Conservation (phyloP, 768 basidiomycete species). For the Cyclocybe cylindracea region DNA sequence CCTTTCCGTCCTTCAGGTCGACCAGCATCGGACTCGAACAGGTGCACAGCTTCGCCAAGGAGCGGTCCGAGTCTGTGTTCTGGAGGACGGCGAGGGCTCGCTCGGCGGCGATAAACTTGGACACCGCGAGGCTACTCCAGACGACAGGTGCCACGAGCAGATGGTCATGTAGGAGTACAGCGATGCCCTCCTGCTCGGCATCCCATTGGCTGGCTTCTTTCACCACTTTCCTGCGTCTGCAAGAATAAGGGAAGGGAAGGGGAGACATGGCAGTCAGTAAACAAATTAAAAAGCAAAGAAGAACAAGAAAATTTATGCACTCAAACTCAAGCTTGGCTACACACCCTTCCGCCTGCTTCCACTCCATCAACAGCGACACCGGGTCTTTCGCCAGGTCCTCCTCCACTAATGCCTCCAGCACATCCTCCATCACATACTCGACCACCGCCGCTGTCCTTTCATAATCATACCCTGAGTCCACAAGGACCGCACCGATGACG, state of each 20-base stretch:
- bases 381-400: slow-evolving; percentile 62
- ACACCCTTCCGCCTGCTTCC: slow-evolving; percentile 58
- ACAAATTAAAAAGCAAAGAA: neutral
- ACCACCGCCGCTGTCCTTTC: slow-evolving; percentile 65
- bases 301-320: slow-evolving; percentile 21
- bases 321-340: slow-evolving; percentile 37
- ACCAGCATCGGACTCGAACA: slow-evolving; percentile 24
- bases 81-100: slow-evolving; percentile 54
- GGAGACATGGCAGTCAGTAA: neutral
- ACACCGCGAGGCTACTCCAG: slow-evolving; percentile 56
- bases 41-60: slow-evolving; percentile 40
- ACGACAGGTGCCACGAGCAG: slow-evolving; percentile 62
- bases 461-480: slow-evolving; percentile 77
- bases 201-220: slow-evolving; percentile 16
- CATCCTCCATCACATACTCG: slow-evolving; percentile 64
- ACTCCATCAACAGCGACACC: slow-evolving; percentile 68
- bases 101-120: slow-evolving; percentile 70
- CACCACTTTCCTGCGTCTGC: slow-evolving; percentile 18
- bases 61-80: slow-evolving; percentile 45
- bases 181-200: slow-evolving; percentile 41
- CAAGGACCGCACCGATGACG: slow-evolving; percentile 78
- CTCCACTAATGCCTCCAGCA: slow-evolving; percentile 61
- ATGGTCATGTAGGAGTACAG: slow-evolving; percentile 59
- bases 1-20: neutral
- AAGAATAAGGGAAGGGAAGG: neutral